Base-by-base conservation (phyloP, 495 filamentous ascomycete species). In the Tetracladium marchalianum region DNA sequence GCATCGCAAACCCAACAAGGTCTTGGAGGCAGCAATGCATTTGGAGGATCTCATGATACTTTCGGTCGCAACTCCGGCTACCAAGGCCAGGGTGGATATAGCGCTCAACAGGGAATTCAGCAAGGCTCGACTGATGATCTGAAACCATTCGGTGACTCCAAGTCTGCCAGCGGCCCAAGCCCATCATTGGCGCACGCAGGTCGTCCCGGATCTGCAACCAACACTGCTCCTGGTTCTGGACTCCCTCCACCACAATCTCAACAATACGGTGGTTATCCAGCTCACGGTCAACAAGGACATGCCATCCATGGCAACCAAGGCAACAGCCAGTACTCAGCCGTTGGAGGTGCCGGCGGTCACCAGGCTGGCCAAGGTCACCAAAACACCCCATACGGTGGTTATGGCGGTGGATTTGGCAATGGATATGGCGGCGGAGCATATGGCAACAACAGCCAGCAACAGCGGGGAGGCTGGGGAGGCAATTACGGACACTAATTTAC, bases 131-230 rank as follows among this genome's bases (percentile, higher is more conserved):
- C 81, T 42, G 87, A 94, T 55, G 67, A 84, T 1, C 65, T 90
- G 58, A 94, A 94, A 71, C 77, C 78, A 13, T 87, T 77, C 51
- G 82, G 82, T 33, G 82, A 85, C 24, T 68, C 80, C 44, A 92
- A 93, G 67, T 54, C 63, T 56, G 67, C 79, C 31, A 73, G 75
- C 35, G 87, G 86, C 5, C 88, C 89, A 2, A 93, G 87, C 64
- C 89, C 89, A 24, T 87, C 87, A 6, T 76, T 94, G 22, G 80
- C 78, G 24, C 84, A 86, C 56, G 82, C 85, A 32, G 79, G 76
- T 31, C 84, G 89, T 46, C 88, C 89, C 12, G 87, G 86, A 15
- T 94, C 89, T 31, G 87, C 89, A 11, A 81, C 83, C 11, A 92
- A 88, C 64, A 81, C 73, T 50, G 73, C 72, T 11, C 75, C 78